A percentile compares a stretch with the other conserved stretches of the same genome.
Evolutionary conservation across 768 basidiomycete genomes (phyloP).

Genomic region (Naematelia aurantialba): DNA sequence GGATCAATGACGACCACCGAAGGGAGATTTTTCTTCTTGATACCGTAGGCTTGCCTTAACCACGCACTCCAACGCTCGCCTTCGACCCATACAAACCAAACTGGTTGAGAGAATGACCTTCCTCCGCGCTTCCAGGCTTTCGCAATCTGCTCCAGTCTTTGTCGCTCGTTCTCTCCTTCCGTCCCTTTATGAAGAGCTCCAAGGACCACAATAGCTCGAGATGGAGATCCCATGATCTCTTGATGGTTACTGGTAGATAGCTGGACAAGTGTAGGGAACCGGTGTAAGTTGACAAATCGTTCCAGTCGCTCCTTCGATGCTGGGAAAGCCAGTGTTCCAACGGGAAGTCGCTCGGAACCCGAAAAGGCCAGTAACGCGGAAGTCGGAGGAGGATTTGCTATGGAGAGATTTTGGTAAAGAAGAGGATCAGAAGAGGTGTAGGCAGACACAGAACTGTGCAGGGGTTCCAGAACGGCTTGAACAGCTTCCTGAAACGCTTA

Average conservation of each 20-base stretch:
- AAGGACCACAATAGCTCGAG: conserved; percentile 73
- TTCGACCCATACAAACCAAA: conserved; percentile 90
- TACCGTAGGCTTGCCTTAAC: conserved; percentile 87
- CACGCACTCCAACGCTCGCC: conserved; percentile 75
- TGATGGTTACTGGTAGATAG: conserved; percentile 76
- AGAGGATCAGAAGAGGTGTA: conserved; percentile 53
- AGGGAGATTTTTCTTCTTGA: conserved; percentile 46
- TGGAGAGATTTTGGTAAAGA: conserved; percentile 45
- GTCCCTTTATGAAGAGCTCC: conserved; percentile 50
- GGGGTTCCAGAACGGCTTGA: conserved; percentile 58
- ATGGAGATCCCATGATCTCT: conserved; percentile 75
- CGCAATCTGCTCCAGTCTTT: conserved; percentile 58
- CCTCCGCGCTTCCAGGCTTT: conserved; percentile 60
- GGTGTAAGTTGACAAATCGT: conserved; percentile 65
- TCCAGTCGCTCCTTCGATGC: conserved; percentile 48
- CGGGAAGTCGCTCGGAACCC: conserved; percentile 60
- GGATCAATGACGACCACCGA: conserved; percentile 76
- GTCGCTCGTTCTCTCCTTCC: conserved; percentile 53
- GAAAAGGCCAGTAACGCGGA: conserved; percentile 62
- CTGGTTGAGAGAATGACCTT: conserved; percentile 49
- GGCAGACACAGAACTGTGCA: conserved; percentile 57
- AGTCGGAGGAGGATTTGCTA: conserved; percentile 43
- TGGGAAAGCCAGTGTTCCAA: conserved; percentile 26
- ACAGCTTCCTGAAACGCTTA: conserved; percentile 55
- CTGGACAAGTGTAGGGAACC: conserved; percentile 69